Percentiles rank a stretch among this genome's conserved stretches.
Conservation (phyloP, 768 basidiomycete species). For the Auriscalpium orientale region DNA sequence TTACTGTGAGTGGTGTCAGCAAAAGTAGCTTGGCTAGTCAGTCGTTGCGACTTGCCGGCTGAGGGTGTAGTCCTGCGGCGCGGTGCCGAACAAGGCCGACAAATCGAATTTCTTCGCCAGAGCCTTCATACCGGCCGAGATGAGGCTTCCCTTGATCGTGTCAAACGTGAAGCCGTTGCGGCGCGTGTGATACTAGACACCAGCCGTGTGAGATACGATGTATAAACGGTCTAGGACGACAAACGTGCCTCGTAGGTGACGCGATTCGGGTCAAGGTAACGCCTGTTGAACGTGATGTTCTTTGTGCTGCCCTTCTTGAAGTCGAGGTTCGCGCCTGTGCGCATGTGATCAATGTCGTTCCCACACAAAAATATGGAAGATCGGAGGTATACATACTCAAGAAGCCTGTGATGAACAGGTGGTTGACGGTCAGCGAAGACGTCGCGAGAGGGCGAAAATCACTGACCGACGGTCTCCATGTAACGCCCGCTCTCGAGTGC, state of each 20-base stretch:
- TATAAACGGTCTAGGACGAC: not conserved
- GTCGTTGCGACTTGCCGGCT: slow-evolving; percentile 33
- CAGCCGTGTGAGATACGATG: not conserved
- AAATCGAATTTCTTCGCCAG: slow-evolving; percentile 59
- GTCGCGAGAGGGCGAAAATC: not conserved
- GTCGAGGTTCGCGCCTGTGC: slow-evolving; percentile 41
- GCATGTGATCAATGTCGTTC: not conserved
- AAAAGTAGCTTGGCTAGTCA: slow-evolving; percentile 7
- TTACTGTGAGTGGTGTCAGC: slow-evolving; percentile 28
- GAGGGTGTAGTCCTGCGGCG: slow-evolving; percentile 71
- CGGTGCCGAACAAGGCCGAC: slow-evolving; percentile 53
- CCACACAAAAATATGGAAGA: too few relatives aligned
- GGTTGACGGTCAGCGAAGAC: not conserved
- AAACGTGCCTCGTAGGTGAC: slow-evolving; percentile 56
- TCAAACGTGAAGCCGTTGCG: slow-evolving; percentile 50
- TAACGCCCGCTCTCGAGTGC: slow-evolving; percentile 79
- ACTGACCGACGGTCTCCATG: slow-evolving; percentile 83
- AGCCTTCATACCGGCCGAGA: slow-evolving; percentile 47
- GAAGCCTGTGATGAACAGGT: slow-evolving; percentile 35
- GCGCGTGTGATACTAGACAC: slow-evolving; percentile 55
- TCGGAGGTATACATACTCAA: slow-evolving; percentile 39
- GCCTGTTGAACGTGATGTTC: slow-evolving; percentile 55
- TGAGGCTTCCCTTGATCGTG: slow-evolving; percentile 41
- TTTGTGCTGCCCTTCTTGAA: slow-evolving; percentile 27
- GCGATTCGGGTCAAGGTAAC: slow-evolving; percentile 77